These are phyloP conservation scores for Apiotrichum sp. DNA, from an alignment of 1,284 basidiomycete species.

Conservation along the genomic window DNA sequence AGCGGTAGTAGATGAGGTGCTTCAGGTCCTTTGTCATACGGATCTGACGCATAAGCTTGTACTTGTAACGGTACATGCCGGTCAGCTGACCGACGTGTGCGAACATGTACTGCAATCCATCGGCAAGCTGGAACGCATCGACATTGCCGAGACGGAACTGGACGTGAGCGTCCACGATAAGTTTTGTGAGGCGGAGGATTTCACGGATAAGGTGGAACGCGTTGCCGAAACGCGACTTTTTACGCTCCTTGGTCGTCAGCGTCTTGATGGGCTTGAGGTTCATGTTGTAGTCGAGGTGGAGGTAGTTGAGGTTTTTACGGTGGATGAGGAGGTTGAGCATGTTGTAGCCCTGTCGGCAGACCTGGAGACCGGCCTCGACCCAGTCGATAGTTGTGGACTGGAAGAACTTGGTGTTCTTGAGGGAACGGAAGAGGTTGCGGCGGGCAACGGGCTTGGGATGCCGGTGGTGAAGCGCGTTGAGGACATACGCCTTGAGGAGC, in stretches of 20 bases:
- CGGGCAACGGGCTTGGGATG: slow-evolving; percentile 95
- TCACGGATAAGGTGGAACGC: slow-evolving; percentile 96
- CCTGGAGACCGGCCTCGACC: slow-evolving; percentile 98
- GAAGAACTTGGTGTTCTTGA: slow-evolving; percentile 99
- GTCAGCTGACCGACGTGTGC: slow-evolving; percentile 96
- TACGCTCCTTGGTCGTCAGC: slow-evolving; percentile 97
- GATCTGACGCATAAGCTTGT: slow-evolving; percentile 99
- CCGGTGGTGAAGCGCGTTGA: slow-evolving; percentile 85
- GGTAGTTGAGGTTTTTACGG: slow-evolving; percentile 97
- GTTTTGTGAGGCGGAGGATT: slow-evolving; percentile 92
- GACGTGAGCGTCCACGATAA: slow-evolving; percentile 97
- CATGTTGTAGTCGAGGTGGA: slow-evolving; percentile 52
- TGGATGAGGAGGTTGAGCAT: slow-evolving; percentile 99
- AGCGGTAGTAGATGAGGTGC: slow-evolving; percentile 69
- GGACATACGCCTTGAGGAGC: slow-evolving; percentile 89
- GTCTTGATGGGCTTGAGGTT: slow-evolving; percentile 90
- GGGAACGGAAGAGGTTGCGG: slow-evolving; percentile 90
- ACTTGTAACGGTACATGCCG: slow-evolving; percentile 94
- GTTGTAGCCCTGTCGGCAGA: slow-evolving; percentile 97
- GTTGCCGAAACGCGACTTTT: slow-evolving; percentile 99
- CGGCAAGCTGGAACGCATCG: slow-evolving; percentile 98
- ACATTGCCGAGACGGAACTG: slow-evolving; percentile 98
- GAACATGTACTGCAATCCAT: slow-evolving; percentile 97
- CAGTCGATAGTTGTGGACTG: slow-evolving; percentile 96
- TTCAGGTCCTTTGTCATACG: slow-evolving; percentile 99